Evolutionary conservation across 164 flowering plant genomes (phyloP).

Genomic region (Aristolochia californica): DNA sequence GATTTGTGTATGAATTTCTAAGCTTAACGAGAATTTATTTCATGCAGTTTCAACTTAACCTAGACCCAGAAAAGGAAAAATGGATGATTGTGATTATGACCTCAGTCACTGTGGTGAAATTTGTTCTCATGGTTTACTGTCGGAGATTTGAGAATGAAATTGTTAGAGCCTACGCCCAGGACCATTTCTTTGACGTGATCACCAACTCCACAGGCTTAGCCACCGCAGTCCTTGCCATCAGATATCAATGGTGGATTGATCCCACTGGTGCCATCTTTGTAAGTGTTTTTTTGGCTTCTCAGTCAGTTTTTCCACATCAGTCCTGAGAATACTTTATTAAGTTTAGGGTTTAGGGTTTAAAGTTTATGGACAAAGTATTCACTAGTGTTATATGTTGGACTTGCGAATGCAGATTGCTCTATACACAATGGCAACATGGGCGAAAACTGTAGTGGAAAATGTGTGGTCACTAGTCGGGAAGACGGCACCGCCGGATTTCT

Average conservation of each 20-base stretch:
- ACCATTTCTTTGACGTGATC: conserved; percentile 74
- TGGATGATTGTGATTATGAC: conserved; percentile 88
- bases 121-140: conserved; percentile 56
- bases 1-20: too few species aligned
- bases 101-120: conserved; percentile 56
- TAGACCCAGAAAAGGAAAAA: conserved; percentile 30
- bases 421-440: conserved; percentile 72
- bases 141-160: conserved; percentile 62
- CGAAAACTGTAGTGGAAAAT: conserved; percentile 62
- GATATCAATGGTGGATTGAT: conserved; percentile 66
- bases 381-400: too few species aligned
- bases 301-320: not conserved
- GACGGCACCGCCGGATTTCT: conserved; percentile 68
- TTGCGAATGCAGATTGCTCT: conserved; percentile 78
- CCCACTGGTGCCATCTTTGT: conserved; percentile 73
- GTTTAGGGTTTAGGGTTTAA: too few species aligned
- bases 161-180: conserved; percentile 70
- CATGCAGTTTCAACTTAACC: not conserved
- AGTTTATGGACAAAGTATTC: too few species aligned
- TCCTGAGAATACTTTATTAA: too few species aligned
- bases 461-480: conserved; percentile 59
- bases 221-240: conserved; percentile 53
- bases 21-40: not conserved
- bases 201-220: conserved; percentile 66
- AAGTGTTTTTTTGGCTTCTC: conserved; percentile 15